Evolutionary conservation across 331 rosid genomes (phyloP), one percentile per base, ranked within the genome.

Genomic region (Quercus lobata): DNA sequence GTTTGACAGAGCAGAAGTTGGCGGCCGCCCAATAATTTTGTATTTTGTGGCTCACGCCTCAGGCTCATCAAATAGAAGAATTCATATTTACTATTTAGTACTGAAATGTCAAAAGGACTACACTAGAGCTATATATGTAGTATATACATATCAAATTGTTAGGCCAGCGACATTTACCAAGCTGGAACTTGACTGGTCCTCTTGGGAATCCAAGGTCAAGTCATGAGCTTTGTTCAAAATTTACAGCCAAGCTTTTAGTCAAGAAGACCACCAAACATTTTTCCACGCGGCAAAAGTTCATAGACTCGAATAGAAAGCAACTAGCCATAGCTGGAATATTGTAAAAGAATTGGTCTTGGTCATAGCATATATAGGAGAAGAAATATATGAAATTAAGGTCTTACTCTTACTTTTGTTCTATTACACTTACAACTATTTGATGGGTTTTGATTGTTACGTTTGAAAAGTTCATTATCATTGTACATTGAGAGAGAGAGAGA

Each of bases 1-100:
- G 32, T 54, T 16, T 34, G 76, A 74, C 83, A 81, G 75, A 60
- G 10, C 62, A 10, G 60, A 70, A 74, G 73, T 76, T 76, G 69
- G 9, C 32, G 79, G 71, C 65, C 74, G 60, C 76, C 78, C 29
- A 77, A 37, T 62, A 41, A 76, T 55, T 69, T 58, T 54, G 68
- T 60, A 25, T 60, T 22, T 63, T 30, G 41, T 63, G 22, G 70
- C 41, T 63, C 21, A 17, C 12, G 70, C 41, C 41, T 63, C 21
- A 17, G 22, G 70, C 41, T 63, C 12, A 17, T 63, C 12, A 63
- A 30, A 62, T 21, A 14, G 37, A 17, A 65, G 71, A 65, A 32
- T 7, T 34, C 25, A 18, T 57, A 12, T 58, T 68, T 57, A 57
- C 6, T n/a, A 41, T 3, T 49, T 27, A 8, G 53, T 17, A 24